Evolutionary conservation across 1,284 basidiomycete genomes (phyloP), one percentile per base, ranked within the genome.

Genomic region (Cerioporus squamosus): DNA sequence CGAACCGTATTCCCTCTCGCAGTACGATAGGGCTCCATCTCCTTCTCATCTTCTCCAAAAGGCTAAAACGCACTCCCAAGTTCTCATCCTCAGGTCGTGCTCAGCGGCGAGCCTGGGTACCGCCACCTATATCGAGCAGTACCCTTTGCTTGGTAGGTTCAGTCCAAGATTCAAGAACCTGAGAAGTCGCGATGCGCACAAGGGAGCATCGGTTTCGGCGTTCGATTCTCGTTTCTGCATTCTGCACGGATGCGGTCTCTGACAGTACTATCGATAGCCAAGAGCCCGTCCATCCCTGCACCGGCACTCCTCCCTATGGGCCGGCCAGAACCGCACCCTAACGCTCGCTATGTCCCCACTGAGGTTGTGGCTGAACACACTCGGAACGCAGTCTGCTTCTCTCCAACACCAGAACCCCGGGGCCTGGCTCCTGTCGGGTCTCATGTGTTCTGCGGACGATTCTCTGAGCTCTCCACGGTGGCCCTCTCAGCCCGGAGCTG

Each of bases 91-190:
- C 44, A 45, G 55, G 51, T 51, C 57, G 15, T 42, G 38, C 59
- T 52, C 62, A 59, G 55, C 58, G 61, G 56, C 53, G 46, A 50
- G 45, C 62, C 49, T 64, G 59, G 62, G 62, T 50, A 64, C 44
- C 31, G 52, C 56, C 51, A 46, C 52, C 59, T 56, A 59, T 57
- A 64, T 64, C 49, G 55, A 64, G 62, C 57, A 42, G 55, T 43
- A 51, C 55, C 61, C 52, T 54, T 47, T 55, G 45, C 44, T 47
- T 57, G 59, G 59, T 39, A 53, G 49, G 59, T 60, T 61, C 59
- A 52, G 57, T 51, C 55, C 49, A 49, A 22, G 44, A 36, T 38
- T 18, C 15, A 29, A 55, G 55, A 59, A 59, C 42, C 40, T 47
- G 56, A 50, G 59, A 61, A 61, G 54, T 45, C 44, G 46, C 51